Evolutionary conservation across 225 moss, liverwort and hornwort species (phyloP).

Genomic region (Climacium dendroides): DNA sequence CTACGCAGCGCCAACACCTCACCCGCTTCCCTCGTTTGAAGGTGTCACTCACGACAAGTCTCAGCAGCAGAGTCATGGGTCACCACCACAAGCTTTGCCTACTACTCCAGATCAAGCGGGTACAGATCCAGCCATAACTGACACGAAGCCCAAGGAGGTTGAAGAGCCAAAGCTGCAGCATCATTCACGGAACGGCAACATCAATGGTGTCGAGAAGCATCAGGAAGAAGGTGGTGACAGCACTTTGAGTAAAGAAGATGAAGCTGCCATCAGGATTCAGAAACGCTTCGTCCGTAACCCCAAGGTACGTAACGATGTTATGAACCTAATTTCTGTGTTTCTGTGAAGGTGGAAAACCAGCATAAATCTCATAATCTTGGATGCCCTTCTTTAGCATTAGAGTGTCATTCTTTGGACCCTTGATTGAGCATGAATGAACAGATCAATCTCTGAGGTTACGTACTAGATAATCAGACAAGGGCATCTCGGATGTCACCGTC

Average conservation of each 20-base stretch:
- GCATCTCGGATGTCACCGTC: background rate
- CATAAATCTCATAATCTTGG: background rate
- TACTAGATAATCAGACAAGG: background rate
- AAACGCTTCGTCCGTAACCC: conserved; percentile 11
- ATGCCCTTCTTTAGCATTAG: background rate
- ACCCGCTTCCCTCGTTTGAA: conserved; percentile 27
- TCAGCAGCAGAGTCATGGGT: background rate
- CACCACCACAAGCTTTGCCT: background rate
- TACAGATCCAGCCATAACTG: background rate
- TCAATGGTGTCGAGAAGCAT: background rate
- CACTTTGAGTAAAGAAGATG: conserved; percentile 10
- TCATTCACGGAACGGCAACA: background rate
- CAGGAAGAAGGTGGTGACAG: background rate
- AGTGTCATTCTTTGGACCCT: background rate
- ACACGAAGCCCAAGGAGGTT: background rate
- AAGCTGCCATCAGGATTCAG: conserved; percentile 14
- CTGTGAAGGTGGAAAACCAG: background rate
- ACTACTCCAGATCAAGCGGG: background rate
- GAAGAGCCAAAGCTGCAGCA: background rate
- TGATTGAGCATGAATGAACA: background rate
- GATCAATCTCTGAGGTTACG: background rate
- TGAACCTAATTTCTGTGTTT: background rate
- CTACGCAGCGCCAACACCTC: background rate
- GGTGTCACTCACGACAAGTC: background rate
- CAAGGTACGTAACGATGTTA: background rate